Evolutionary conservation across 805 yeast genomes (phyloP).

Genomic region (Suhomyces faveliae): DNA sequence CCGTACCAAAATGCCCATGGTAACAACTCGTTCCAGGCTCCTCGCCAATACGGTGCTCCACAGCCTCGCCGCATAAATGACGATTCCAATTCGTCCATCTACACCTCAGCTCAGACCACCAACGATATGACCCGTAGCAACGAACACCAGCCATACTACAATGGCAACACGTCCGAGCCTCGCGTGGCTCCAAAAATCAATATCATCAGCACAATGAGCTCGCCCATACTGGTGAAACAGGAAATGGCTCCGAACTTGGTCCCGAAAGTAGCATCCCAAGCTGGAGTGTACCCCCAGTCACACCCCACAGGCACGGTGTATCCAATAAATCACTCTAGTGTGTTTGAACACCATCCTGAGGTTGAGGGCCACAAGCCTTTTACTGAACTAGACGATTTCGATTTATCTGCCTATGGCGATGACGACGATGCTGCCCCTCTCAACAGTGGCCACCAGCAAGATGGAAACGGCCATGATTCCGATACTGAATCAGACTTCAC

Average conservation of each 20-base stretch:
- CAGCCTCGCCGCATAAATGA: neutral
- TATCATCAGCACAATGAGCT: slow-evolving; percentile 32
- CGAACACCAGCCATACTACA: slow-evolving; percentile 7
- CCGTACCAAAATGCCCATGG: slow-evolving; percentile 1
- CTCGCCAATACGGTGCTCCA: neutral
- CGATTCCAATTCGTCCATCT: slow-evolving; percentile 22
- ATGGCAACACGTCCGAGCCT: neutral
- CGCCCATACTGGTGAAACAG: slow-evolving; percentile 28
- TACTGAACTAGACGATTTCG: slow-evolving; percentile 38
- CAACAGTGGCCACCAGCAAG: slow-evolving; percentile 6
- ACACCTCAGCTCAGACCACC: slow-evolving; percentile 29
- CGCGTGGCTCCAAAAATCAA: slow-evolving; percentile 14
- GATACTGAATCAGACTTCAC: slow-evolving; percentile 66
- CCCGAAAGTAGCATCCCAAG: slow-evolving; percentile 17
- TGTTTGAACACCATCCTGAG: slow-evolving; percentile 45
- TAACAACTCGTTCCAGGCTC: neutral
- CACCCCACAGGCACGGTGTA: slow-evolving; percentile 9
- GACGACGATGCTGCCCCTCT: slow-evolving; percentile 13
- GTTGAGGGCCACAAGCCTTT: slow-evolving; percentile 48
- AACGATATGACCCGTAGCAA: slow-evolving; percentile 30
- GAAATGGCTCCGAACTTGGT: slow-evolving; percentile 27
- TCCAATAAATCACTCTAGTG: slow-evolving; percentile 21
- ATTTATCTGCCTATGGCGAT: slow-evolving; percentile 21
- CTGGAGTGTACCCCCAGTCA: slow-evolving; percentile 21
- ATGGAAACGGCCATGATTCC: slow-evolving; percentile 23